Evolutionary conservation across 345 rosid species (phyloP), one percentile per base, ranked within the genome.

Genomic region (Geranium brycei): DNA sequence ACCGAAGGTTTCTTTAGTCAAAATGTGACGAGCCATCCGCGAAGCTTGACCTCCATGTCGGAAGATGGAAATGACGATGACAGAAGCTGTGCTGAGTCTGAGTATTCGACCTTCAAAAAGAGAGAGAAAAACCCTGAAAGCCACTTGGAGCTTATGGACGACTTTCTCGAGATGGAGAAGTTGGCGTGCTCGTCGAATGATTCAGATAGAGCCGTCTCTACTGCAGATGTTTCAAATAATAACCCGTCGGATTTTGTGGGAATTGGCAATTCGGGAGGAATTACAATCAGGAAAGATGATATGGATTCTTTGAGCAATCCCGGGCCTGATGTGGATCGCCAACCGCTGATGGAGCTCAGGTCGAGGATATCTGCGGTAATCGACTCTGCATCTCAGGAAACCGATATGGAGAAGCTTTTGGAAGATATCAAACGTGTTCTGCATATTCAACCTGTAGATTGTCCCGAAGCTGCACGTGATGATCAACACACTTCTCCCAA

Each of bases 101-200:
- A 84, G 19, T 40, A 79, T 60, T 81, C 91, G 58, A 87, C 74
- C 8, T 51, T 78, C 62, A 83, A n/a, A n/a, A n/a, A 79, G 74
- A 89, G 78, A 78, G 86, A 83, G 66, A 35, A 35, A 79, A 75
- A 73, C 64, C 72, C 81, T 4, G 90, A 81, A 58, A 85, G 74
- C 68, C 81, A 77, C 78, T 64, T 85, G 81, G 92, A 80, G 71
- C 95, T 93, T 69, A 93, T 93, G 99, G 96, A 88, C 57, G 99
- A 93, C 69, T 93, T 93, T 74, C 78, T 93, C 51, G 97, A 91
- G 83, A 93, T 93, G 99, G 99, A 93, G 82, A 88, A 85, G 85
- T 66, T 93, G 69, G 97, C 97, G 47, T 78, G 87, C 77, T 77
- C 71, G 19, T 70, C 93, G 64, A 80, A 75, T 63, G 78, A 59